Conservation (phyloP, 176 grass and related monocot species). For the Guadua angustifolia region DNA sequence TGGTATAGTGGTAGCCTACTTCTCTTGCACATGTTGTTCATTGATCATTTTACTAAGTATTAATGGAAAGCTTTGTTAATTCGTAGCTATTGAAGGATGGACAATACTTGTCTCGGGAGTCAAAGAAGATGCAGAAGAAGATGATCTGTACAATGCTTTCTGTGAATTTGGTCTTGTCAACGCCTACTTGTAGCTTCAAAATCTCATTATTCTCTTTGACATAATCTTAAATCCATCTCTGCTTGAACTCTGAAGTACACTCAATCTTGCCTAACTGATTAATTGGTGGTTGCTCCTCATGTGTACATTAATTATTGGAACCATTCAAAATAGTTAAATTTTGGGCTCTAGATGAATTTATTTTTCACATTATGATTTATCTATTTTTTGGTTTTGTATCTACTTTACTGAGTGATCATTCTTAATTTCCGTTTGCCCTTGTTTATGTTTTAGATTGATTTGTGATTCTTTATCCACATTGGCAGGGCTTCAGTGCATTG, state of each 20-base stretch:
- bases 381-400: neutral
- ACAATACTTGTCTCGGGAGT: conserved; percentile 57
- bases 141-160: conserved; percentile 56
- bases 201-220: too few relatives aligned
- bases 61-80: conserved; percentile 22
- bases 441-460: too few relatives aligned
- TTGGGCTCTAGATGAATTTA: neutral
- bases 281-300: too few relatives aligned
- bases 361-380: neutral
- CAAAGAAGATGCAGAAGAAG: conserved; percentile 60
- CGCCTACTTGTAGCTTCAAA: too few relatives aligned
- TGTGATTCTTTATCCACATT: conserved; percentile 21
- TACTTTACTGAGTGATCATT: neutral
- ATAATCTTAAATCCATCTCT: too few relatives aligned
- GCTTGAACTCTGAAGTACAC: too few relatives aligned
- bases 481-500: conserved; percentile 76
- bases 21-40: neutral
- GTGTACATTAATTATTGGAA: too few relatives aligned
- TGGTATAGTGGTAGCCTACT: neutral
- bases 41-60: neutral
- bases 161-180: conserved; percentile 62
- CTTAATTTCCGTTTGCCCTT: neutral
- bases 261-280: too few relatives aligned
- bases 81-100: conserved; percentile 66
- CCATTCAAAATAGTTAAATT: neutral